These are phyloP conservation scores for Aquanectria penicillioides DNA, from an alignment of 2,329 filamentous ascomycete species.

Conservation along the genomic window DNA sequence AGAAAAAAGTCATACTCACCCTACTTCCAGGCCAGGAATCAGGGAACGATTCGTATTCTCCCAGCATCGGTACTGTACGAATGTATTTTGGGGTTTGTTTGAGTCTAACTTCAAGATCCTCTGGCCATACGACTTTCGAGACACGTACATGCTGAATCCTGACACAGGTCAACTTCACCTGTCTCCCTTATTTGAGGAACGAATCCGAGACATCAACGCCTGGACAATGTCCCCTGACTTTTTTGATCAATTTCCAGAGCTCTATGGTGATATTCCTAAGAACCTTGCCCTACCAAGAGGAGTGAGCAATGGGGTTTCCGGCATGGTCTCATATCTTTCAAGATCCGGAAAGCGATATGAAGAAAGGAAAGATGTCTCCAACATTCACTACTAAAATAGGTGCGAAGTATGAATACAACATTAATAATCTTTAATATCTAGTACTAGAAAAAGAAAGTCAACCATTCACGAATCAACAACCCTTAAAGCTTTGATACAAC, in stretches of 20 bases:
- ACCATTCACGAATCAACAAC: too few species aligned
- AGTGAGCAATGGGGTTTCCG: too few species aligned
- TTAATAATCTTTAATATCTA: too few species aligned
- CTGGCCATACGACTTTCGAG: constrained; percentile 40
- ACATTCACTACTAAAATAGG: too few species aligned
- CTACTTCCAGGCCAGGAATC: constrained; percentile 37
- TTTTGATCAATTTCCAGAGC: constrained; percentile 40
- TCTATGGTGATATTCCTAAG: constrained; percentile 46
- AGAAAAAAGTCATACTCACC: not conserved
- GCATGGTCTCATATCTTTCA: too few species aligned
- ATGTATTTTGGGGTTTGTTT: constrained; percentile 43
- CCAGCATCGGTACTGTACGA: constrained; percentile 44
- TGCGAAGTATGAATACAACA: too few species aligned
- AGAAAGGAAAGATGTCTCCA: too few species aligned
- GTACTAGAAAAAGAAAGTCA: too few species aligned
- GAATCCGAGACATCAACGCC: constrained; percentile 40
- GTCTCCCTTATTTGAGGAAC: constrained; percentile 37
- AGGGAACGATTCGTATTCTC: constrained; percentile 44
- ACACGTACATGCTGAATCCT: constrained; percentile 38
- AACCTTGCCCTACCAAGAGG: too few species aligned
- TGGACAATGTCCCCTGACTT: constrained; percentile 44
- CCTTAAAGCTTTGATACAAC: too few species aligned
- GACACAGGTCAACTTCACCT: constrained; percentile 39
- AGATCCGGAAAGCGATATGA: too few species aligned
- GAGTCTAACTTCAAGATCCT: constrained; percentile 32